Percentiles rank a stretch among this genome's conserved stretches.
phyloP scores from a whole-genome alignment of 768 basidiomycete genomes.

The Kwoniella dejecticola region DNA sequence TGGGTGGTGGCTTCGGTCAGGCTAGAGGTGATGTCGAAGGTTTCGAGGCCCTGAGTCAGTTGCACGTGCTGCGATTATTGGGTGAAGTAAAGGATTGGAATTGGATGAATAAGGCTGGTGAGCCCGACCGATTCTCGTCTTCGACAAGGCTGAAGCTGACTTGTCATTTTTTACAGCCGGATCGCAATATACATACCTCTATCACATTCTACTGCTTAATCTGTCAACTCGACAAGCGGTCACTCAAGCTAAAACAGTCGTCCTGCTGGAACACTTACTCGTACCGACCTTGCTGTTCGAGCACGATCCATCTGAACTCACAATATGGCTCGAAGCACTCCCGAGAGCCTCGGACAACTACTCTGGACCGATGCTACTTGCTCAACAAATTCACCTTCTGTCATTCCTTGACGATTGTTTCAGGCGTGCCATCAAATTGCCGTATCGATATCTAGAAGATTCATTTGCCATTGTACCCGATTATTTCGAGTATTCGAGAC shows the following conservation, averaged over 20 bases:
- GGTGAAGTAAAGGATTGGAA: constrained; percentile 75
- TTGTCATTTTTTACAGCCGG: constrained; percentile 32
- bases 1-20: constrained; percentile 56
- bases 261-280: constrained; percentile 69
- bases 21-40: constrained; percentile 55
- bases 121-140: constrained; percentile 39
- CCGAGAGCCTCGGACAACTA: constrained; percentile 59
- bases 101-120: constrained; percentile 75
- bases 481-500: constrained; percentile 28
- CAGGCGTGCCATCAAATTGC: constrained; percentile 75
- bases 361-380: constrained; percentile 36
- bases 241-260: constrained; percentile 61
- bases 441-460: constrained; percentile 82
- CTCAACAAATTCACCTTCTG: constrained; percentile 60
- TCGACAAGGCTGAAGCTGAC: neutral
- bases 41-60: constrained; percentile 66
- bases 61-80: constrained; percentile 77
- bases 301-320: constrained; percentile 70
- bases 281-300: constrained; percentile 76
- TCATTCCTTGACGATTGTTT: constrained; percentile 83
- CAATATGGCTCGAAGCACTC: constrained; percentile 71
- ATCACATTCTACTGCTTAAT: constrained; percentile 71
- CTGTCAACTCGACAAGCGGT: constrained; percentile 61
- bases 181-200: constrained; percentile 65
- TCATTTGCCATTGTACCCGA: constrained; percentile 57